Evolutionary conservation across 257 asterid genomes (phyloP).

Genomic region (Lantana camara): DNA sequence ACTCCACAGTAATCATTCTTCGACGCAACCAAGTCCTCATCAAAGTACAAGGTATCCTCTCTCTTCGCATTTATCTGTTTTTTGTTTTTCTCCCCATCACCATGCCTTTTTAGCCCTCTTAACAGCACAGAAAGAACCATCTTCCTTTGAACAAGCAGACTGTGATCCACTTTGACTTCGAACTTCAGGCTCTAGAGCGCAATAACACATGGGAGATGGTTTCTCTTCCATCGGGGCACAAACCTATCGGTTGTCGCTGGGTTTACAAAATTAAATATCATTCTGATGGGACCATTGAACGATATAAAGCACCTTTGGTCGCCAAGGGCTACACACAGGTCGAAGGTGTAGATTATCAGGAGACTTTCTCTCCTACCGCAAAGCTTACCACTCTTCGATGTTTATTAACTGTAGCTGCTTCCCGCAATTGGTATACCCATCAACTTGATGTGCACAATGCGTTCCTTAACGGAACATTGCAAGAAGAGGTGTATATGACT

Average conservation of each 20-base stretch:
- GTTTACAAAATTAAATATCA: background rate
- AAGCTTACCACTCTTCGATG: constrained; percentile 3
- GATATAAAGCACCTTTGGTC: background rate
- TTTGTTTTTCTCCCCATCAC: background rate
- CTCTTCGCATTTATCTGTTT: constrained; percentile 10
- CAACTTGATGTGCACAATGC: background rate
- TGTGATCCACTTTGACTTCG: constrained; percentile 10
- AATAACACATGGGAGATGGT: background rate
- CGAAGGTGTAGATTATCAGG: constrained; percentile 6
- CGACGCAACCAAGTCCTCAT: background rate
- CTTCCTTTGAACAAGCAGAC: background rate
- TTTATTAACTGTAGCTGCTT: constrained; percentile 1
- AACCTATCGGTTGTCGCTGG: constrained; percentile 14
- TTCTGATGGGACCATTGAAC: background rate
- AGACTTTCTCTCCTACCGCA: constrained; percentile 1
- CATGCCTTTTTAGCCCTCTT: constrained; percentile 11
- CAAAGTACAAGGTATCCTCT: constrained; percentile 16
- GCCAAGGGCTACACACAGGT: constrained; percentile 11
- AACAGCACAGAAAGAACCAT: constrained; percentile 5
- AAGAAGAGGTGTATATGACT: no score
- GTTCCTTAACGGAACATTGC: no score
- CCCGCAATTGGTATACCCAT: background rate
- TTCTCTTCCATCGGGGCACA: background rate
- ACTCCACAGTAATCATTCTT: constrained; percentile 6
- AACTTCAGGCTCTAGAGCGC: background rate